Percentiles rank a stretch among this genome's conserved stretches.
Evolutionary conservation across 2,329 filamentous ascomycete genomes (phyloP).

Genomic region (Albophoma yamanashiensis): DNA sequence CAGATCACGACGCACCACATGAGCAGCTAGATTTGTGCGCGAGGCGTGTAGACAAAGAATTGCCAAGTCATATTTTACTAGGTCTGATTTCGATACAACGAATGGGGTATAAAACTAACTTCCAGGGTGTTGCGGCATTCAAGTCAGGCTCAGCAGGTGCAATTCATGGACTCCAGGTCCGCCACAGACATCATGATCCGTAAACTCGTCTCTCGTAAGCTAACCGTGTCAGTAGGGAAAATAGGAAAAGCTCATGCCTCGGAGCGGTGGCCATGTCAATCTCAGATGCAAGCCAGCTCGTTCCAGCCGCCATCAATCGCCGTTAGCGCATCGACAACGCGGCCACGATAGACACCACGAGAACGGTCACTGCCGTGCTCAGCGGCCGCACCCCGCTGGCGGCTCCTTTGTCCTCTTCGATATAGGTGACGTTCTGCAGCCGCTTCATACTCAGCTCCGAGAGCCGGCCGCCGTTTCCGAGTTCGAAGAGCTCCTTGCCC

Average conservation of each 20-base stretch:
- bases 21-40: background rate
- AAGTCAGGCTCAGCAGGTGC: background rate
- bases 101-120: constrained; percentile 3
- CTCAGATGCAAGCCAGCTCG: background rate
- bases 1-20: background rate
- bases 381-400: constrained; percentile 10
- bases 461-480: constrained; percentile 32
- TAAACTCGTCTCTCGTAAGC: background rate
- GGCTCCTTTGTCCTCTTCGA: constrained; percentile 18
- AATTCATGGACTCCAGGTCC: background rate
- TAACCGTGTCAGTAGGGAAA: background rate
- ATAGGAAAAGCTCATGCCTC: background rate
- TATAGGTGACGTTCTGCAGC: constrained; percentile 22
- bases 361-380: constrained; percentile 2
- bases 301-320: background rate
- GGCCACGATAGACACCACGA: constrained; percentile 1
- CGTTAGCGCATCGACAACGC: background rate
- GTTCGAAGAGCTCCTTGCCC: constrained; percentile 33
- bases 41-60: background rate
- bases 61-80: constrained; percentile 2
- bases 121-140: constrained; percentile 5
- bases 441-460: constrained; percentile 18
- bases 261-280: background rate
- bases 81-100: background rate
- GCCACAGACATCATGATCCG: background rate